Evolutionary conservation across 2,329 filamentous ascomycete genomes (phyloP).

Genomic region (Colletotrichum tamarilloi): DNA sequence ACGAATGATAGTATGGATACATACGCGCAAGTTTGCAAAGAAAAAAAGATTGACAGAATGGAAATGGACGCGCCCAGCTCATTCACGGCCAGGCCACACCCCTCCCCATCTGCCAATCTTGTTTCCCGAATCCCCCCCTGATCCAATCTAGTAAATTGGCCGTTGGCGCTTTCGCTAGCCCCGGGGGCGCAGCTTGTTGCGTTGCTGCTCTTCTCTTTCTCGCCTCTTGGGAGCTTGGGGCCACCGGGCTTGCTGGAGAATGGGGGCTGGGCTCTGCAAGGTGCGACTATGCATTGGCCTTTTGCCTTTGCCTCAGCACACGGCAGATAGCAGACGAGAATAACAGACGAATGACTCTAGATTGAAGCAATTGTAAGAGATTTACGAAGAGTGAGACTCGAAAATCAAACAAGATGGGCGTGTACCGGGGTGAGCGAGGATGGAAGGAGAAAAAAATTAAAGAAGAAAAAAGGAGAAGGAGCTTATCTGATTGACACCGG

Average conservation of each 20-base stretch:
- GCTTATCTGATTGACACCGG: conserved; percentile 14
- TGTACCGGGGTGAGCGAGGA: neutral
- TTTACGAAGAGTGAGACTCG: neutral
- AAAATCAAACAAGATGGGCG: neutral
- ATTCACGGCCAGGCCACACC: neutral
- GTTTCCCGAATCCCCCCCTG: conserved; percentile 8
- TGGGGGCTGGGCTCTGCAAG: neutral
- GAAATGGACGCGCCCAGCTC: neutral
- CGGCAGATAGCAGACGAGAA: too few relatives aligned
- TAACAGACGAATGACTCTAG: neutral
- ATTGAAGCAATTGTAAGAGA: neutral
- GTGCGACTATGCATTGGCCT: neutral
- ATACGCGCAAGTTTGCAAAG: neutral
- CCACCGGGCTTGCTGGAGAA: neutral
- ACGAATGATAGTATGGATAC: neutral
- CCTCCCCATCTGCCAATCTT: conserved; percentile 16
- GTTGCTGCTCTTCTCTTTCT: neutral
- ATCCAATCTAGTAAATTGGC: conserved; percentile 22
- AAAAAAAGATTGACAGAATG: neutral
- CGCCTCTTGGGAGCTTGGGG: neutral
- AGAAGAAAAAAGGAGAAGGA: neutral
- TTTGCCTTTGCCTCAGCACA: too few relatives aligned
- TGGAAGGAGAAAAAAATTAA: neutral
- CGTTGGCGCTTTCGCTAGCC: conserved; percentile 25
- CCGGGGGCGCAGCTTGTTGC: conserved; percentile 18